Conservation (phyloP, 345 rosid species). For the Aquilaria sinensis region DNA sequence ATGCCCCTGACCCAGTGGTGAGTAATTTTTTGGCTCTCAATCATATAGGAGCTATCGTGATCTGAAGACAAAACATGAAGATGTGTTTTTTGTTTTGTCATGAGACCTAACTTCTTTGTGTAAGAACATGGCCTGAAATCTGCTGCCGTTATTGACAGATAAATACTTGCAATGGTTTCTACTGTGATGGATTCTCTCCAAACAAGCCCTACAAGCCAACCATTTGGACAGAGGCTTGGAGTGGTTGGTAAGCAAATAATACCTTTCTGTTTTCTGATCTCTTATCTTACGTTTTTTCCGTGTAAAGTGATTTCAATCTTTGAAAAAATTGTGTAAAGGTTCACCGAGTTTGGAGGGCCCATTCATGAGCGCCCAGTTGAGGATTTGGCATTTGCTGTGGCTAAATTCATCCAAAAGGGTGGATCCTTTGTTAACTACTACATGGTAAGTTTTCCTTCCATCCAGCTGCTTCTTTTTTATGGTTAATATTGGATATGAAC, state of each 20-base stretch:
- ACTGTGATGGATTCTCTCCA: conserved; percentile 80
- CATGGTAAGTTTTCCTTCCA: conserved; percentile 49
- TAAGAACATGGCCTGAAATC: neutral
- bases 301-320: neutral
- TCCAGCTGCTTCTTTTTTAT: neutral
- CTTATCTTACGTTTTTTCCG: conserved; percentile 6
- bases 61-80: too few relatives aligned
- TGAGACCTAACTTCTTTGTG: too few relatives aligned
- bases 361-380: conserved; percentile 85
- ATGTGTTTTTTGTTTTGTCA: too few relatives aligned
- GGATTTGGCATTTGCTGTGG: conserved; percentile 90
- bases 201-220: conserved; percentile 86
- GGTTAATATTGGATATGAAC: neutral
- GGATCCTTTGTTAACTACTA: conserved; percentile 88
- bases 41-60: too few relatives aligned
- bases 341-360: conserved; percentile 85
- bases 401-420: conserved; percentile 81
- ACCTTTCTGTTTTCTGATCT: neutral
- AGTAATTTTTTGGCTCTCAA: conserved; percentile 15
- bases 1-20: conserved; percentile 99
- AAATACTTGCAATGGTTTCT: conserved; percentile 92
- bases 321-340: conserved; percentile 37
- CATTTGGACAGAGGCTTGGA: conserved; percentile 97
- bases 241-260: conserved; percentile 72
- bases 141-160: conserved; percentile 37